phyloP scores from a whole-genome alignment of 202 grass and related monocot genomes.

The Eragrostis tef region DNA sequence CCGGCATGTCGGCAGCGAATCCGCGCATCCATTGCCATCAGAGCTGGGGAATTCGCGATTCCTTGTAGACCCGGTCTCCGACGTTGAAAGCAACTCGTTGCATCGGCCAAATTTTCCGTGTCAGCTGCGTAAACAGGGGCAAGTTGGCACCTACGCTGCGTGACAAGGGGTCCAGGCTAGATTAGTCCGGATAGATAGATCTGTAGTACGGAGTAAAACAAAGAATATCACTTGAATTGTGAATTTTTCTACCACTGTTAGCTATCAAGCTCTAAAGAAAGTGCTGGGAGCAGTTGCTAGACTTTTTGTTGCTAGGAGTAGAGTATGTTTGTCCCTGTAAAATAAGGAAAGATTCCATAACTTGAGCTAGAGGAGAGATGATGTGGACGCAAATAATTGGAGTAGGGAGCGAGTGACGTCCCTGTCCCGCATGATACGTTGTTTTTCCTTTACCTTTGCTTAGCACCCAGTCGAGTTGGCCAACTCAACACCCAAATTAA shows the following conservation, averaged over 20 bases:
- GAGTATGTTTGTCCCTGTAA: slow-evolving; percentile 27
- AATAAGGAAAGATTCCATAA: slow-evolving; percentile 52
- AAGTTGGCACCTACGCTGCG: neutral
- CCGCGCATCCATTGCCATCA: neutral
- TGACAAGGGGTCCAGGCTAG: too few species aligned
- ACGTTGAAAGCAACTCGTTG: neutral
- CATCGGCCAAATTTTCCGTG: neutral
- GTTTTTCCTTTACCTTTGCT: slow-evolving; percentile 24
- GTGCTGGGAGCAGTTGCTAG: slow-evolving; percentile 14
- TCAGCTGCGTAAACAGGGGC: neutral
- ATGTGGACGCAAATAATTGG: slow-evolving; percentile 47
- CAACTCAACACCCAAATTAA: neutral
- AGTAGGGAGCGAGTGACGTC: slow-evolving; percentile 34
- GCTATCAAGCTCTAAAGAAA: neutral
- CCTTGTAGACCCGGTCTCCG: neutral
- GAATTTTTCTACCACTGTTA: neutral
- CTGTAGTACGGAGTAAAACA: neutral
- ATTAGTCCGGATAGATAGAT: too few species aligned
- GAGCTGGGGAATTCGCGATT: neutral
- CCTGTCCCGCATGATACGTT: slow-evolving; percentile 14
- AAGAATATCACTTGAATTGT: neutral
- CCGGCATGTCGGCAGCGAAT: slow-evolving; percentile 53
- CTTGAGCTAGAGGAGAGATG: slow-evolving; percentile 20
- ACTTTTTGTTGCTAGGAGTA: slow-evolving; percentile 47
- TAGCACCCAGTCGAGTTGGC: slow-evolving; percentile 15